These are phyloP conservation scores for Botrytis deweyae DNA, from an alignment of 2,329 filamentous ascomycete genomes.

Conservation along the genomic window DNA sequence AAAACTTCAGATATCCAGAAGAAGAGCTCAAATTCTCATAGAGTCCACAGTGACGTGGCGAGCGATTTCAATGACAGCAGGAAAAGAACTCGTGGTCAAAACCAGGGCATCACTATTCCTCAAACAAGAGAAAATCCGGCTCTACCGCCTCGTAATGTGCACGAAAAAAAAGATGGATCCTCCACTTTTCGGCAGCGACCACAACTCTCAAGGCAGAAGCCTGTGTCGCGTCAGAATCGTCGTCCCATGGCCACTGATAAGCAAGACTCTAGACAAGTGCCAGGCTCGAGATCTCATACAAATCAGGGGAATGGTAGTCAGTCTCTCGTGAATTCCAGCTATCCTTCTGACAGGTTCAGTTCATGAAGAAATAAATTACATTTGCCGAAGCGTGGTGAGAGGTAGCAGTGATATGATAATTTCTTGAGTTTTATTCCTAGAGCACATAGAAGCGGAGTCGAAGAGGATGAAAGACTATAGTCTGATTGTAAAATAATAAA, in stretches of 20 bases:
- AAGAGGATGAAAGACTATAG: not conserved
- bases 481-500: not conserved
- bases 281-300: not conserved
- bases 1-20: not conserved
- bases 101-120: not conserved
- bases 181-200: too few relatives aligned
- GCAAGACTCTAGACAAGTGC: not conserved
- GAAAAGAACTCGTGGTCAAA: not conserved
- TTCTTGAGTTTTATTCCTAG: not conserved
- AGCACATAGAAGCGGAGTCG: not conserved
- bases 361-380: too few relatives aligned
- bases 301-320: not conserved
- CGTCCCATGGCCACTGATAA: not conserved
- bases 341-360: too few relatives aligned
- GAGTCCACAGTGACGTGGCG: not conserved
- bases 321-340: not conserved
- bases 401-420: too few relatives aligned
- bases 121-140: not conserved
- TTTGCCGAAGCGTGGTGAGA: not conserved
- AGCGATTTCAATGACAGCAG: not conserved
- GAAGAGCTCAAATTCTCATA: not conserved
- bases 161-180: not conserved
- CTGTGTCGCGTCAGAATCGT: not conserved
- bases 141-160: not conserved
- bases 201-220: too few relatives aligned